Conservation (phyloP, 495 filamentous ascomycete genomes). For the Melanomma pulvis-pyrius region DNA sequence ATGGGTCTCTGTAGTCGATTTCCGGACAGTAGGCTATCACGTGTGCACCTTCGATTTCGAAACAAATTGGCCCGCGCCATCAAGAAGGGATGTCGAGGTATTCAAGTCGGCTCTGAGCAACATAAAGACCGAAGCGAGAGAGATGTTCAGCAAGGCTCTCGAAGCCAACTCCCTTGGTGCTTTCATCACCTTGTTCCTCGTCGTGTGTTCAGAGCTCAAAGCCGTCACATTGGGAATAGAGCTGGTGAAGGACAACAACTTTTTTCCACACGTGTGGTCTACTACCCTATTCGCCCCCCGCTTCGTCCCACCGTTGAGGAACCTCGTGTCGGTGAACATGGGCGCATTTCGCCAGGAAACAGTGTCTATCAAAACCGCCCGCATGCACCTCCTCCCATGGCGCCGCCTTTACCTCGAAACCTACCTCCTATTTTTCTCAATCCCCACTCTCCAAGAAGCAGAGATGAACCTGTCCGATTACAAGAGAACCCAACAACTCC, state of each 20-base stretch:
- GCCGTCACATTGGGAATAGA: neutral
- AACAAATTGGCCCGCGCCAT: too few relatives aligned
- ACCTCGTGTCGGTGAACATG: neutral
- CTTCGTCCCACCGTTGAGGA: neutral
- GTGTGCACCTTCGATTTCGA: too few relatives aligned
- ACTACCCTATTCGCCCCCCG: neutral
- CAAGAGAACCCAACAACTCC: too few relatives aligned
- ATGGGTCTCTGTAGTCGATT: too few relatives aligned
- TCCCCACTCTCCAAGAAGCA: too few relatives aligned
- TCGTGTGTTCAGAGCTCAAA: neutral
- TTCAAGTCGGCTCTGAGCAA: neutral
- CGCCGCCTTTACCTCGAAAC: neutral
- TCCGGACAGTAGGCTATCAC: too few relatives aligned
- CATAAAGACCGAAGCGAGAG: neutral
- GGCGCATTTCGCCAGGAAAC: neutral
- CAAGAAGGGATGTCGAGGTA: too few relatives aligned
- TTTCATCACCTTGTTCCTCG: neutral
- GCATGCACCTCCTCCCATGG: neutral
- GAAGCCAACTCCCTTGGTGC: neutral
- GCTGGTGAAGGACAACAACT: neutral
- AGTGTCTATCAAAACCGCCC: neutral
- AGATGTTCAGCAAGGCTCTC: neutral
- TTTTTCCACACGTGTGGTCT: neutral
- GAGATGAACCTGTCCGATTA: too few relatives aligned
- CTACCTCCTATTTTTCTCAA: neutral